A percentile compares a stretch with the other conserved stretches of the same genome.
Conservation (phyloP, 768 basidiomycete genomes). For the Psilocybe sp. region DNA sequence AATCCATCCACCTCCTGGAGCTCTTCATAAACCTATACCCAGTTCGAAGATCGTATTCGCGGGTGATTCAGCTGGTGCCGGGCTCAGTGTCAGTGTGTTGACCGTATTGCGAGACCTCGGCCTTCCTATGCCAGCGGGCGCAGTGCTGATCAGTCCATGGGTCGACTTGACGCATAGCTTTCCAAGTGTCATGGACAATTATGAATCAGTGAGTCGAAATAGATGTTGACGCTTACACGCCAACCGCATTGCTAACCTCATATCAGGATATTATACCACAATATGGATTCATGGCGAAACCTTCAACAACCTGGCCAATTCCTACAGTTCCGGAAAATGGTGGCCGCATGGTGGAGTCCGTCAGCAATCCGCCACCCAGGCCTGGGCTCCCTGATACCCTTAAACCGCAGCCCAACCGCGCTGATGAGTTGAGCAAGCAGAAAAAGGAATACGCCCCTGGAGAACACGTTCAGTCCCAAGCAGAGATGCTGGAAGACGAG, state of each 20-base stretch:
- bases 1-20: slow-evolving; percentile 61
- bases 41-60: slow-evolving; percentile 72
- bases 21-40: slow-evolving; percentile 60
- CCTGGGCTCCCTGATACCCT: slow-evolving; percentile 51
- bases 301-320: slow-evolving; percentile 57
- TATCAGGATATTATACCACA: slow-evolving; percentile 64
- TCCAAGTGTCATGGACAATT: slow-evolving; percentile 69
- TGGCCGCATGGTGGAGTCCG: slow-evolving; percentile 33
- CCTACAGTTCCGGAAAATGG: slow-evolving; percentile 31
- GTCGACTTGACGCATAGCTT: slow-evolving; percentile 86
- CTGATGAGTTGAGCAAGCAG: slow-evolving; percentile 18
- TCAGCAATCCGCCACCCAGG: slow-evolving; percentile 40
- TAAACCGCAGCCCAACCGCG: slow-evolving; percentile 29
- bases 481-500: slow-evolving; percentile 26
- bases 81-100: slow-evolving; percentile 56
- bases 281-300: slow-evolving; percentile 60
- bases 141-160: slow-evolving; percentile 79
- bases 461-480: slow-evolving; percentile 22
- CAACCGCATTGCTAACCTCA: background rate
- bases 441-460: slow-evolving; percentile 10
- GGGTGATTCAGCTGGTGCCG: slow-evolving; percentile 79
- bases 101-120: slow-evolving; percentile 69
- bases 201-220: slow-evolving; percentile 44
- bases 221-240: background rate
- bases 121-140: slow-evolving; percentile 70